Conservation (phyloP, 768 basidiomycete species). For the Clavulina sp. region DNA sequence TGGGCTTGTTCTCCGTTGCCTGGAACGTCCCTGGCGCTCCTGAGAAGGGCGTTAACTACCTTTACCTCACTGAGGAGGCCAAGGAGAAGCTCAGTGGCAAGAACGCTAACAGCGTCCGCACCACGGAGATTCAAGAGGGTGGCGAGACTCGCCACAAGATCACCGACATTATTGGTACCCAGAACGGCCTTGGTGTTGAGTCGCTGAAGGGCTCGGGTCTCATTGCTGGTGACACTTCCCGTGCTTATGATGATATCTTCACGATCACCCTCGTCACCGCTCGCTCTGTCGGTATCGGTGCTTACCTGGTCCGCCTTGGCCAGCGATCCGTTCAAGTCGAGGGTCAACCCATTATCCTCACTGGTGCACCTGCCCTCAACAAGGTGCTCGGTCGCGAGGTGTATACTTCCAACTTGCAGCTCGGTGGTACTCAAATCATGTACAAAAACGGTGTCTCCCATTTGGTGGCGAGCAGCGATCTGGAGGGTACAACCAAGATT, state of each 20-base stretch:
- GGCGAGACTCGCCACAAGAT: conserved; percentile 88
- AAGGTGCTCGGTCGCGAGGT: conserved; percentile 98
- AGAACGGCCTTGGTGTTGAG: conserved; percentile 94
- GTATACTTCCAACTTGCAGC: conserved; percentile 94
- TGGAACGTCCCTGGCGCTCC: conserved; percentile 72
- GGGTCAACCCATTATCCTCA: conserved; percentile 97
- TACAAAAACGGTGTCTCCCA: conserved; percentile 99
- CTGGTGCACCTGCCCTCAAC: conserved; percentile 91
- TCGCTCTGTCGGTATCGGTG: conserved; percentile 96
- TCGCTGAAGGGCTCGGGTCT: conserved; percentile 91
- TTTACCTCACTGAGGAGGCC: conserved; percentile 89
- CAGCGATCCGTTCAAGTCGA: conserved; percentile 98
- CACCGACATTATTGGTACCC: conserved; percentile 91
- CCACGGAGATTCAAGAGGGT: conserved; percentile 65
- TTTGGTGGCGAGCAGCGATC: conserved; percentile 82
- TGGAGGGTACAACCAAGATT: conserved; percentile 89
- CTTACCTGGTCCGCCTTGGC: conserved; percentile 93
- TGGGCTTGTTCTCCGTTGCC: conserved; percentile 74
- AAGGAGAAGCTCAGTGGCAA: conserved; percentile 79
- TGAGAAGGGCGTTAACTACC: conserved; percentile 90
- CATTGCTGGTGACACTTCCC: conserved; percentile 94
- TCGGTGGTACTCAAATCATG: conserved; percentile 99
- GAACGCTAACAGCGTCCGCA: conserved; percentile 57
- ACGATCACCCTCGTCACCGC: conserved; percentile 98
- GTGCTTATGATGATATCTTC: conserved; percentile 99